Base-by-base conservation (phyloP, 2,329 filamentous ascomycete genomes). In the Elsinoe perseae region DNA sequence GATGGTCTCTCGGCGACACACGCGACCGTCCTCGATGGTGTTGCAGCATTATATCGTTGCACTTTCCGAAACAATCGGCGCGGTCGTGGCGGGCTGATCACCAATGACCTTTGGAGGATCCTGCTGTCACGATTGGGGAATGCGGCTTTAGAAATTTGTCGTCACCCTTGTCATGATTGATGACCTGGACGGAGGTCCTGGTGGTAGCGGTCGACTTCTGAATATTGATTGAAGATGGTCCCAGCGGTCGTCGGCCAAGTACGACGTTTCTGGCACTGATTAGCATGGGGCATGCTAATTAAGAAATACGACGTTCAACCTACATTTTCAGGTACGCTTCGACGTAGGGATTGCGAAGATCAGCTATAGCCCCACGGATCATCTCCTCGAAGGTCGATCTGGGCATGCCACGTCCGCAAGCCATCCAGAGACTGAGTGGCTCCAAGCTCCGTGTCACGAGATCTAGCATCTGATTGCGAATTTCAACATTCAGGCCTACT, bases 391-490 rank as follows among this genome's bases (percentile, higher is more conserved):
- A 56, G 12, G 46, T 27, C 3, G 32, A 7, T 10, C 14, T 25
- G 3, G 38, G 16, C 27, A 30, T 16, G 20, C 34, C 10, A 18
- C 16, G 48, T 32, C 18, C 53, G 18, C 53, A 56, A 4, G 40
- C 38, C 7, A 34, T 21, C 53, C 53, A 56, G 14, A 48, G 18
- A 25, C 40, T 38, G 9, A 56, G 21, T 2, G 40, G 9, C 5
- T 25, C 20, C 10, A 56, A 27, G 12, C 36, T 56, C n/a, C 23
- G 10, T n/a, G 30, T 38, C 20, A 56, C 40, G 3, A 40, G 21
- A 2, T 56, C 40, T 6, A 20, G n/a, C n/a, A 46, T 56, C 28
- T 56, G 53, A 10, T 46, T 34, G 9, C 27, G 21, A 21, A 50
- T 9, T n/a, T 21, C 25, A 18, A 34, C 16, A 27, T 50, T 14